A percentile compares a stretch with the other conserved stretches of the same genome.
Evolutionary conservation across 1,284 basidiomycete species (phyloP).

Genomic region (Psilocybe mexicana): DNA sequence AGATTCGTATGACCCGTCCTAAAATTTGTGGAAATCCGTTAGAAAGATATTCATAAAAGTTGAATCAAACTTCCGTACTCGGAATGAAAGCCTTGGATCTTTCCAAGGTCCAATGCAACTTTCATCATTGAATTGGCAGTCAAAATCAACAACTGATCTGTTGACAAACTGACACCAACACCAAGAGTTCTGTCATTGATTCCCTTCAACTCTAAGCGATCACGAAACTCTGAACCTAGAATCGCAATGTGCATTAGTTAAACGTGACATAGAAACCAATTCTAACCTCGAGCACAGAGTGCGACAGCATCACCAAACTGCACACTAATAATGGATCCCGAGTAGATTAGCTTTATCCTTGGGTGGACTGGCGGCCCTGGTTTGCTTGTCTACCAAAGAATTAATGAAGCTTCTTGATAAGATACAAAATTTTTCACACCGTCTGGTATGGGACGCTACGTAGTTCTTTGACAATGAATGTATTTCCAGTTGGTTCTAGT

Average conservation of each 20-base stretch:
- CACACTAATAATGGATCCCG: slow-evolving; percentile 57
- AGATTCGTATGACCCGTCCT: slow-evolving; percentile 66
- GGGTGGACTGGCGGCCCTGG: slow-evolving; percentile 71
- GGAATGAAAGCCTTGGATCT: slow-evolving; percentile 55
- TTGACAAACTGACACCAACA: slow-evolving; percentile 54
- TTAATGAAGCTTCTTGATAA: background rate
- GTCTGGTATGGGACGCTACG: slow-evolving; percentile 73
- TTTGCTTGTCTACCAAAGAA: slow-evolving; percentile 50
- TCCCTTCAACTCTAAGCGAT: slow-evolving; percentile 72
- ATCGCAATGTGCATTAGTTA: background rate
- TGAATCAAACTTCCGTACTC: slow-evolving; percentile 45
- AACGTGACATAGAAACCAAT: background rate
- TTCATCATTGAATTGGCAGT: slow-evolving; percentile 71
- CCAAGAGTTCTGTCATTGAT: slow-evolving; percentile 68
- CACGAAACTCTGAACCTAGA: slow-evolving; percentile 67
- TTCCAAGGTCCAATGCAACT: slow-evolving; percentile 60
- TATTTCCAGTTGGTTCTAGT: slow-evolving; percentile 41
- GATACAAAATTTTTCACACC: slow-evolving; percentile 41
- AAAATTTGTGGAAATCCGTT: slow-evolving; percentile 4
- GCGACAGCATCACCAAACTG: slow-evolving; percentile 80
- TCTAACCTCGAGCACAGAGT: slow-evolving; percentile 62
- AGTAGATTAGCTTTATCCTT: slow-evolving; percentile 57
- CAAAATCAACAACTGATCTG: slow-evolving; percentile 58
- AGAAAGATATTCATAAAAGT: background rate
- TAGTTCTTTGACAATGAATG: slow-evolving; percentile 47